Base-by-base conservation (phyloP, 768 basidiomycete genomes). In the Lentinus brumalis region DNA sequence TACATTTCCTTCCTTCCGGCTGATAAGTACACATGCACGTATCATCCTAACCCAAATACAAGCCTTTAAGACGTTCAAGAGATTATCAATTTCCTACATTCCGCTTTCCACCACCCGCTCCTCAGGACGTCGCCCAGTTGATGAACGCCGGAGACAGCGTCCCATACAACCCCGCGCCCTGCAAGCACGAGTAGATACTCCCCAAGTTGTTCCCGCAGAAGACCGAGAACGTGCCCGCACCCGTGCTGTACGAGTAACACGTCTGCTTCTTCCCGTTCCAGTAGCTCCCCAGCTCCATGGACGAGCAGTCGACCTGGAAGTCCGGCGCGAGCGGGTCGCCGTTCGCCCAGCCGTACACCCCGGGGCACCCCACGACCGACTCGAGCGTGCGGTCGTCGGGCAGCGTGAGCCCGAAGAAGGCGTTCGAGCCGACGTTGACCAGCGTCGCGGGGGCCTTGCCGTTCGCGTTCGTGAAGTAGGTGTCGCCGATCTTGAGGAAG, bases 331-430 rank as follows among this genome's bases (percentile, higher is more conserved):
- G 49, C 47, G 32, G 30, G 18, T 10, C 21, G n/a, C 15, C 18
- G n/a, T 5, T 4, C 15, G 21, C n/a, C 59, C 59, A 60, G 4
- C 6, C 14, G 26, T 60, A 54, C 26, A 60, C 53, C 15, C 38
- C 46, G 6, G 42, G 14, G 53, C 52, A 54, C 30, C 57, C 57
- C 12, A 14, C 41, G 3, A 40, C n/a, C 5, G 18, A 15, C 59
- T 18, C 53, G 30, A 60, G 30, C 16, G 46, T 16, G 41, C 21
- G 21, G 15, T 15, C 12, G 32, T 32, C 30, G 21, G 46, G 46
- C 45, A 54, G 47, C 26, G 35, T 44, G 38, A 60, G 52, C n/a
- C 59, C 59, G 16, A 60, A 60, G 53, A 53, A 60, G 38, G 59
- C 52, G 45, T 60, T 30, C 15, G 46, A 49, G 26, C 59, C 59